Evolutionary conservation across 2,329 filamentous ascomycete genomes (phyloP), one percentile per base, ranked within the genome.

Genomic region (Endothia cerciana): DNA sequence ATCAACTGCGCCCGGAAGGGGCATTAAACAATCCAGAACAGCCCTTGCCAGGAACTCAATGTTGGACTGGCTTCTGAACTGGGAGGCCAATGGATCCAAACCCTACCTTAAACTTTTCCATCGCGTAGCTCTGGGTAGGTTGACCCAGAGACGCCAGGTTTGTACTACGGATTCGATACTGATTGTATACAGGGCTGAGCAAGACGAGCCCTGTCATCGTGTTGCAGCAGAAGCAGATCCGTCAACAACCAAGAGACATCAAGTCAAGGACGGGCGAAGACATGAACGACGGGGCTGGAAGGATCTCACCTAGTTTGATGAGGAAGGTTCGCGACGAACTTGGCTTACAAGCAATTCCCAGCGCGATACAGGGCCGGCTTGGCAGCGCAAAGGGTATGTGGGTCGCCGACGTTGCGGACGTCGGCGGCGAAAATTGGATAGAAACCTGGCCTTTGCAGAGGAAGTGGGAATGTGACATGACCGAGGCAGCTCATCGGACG

Each of bases 361-460:
- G 85, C 41, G 88, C 83, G 0, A 88, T 89, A 49, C 91, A 94
- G 74, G 91, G 81, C 1, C 85, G 92, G 0, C 84, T 94, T 41
- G 89, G 87, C 13, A 86, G 89, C 22, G 89, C 89, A 1, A 94
- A 94, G 74, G 92, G 91, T 0, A 81, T 94, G 69, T 94, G 91
- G 91, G 82, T 90, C 57, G 76, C 89, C 4, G 87, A 90, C 69
- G 78, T 81, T 0, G 72, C 78, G 0, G 82, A 85, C 30, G 75
- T 74, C 0, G 76, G 77, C 0, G 76, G 82, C 1, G 73, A 78
- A 0, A 77, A 87, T n/a, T 92, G 89, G 89, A 91, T 93, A 53
- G 82, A 89, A 63, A 86, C 89, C 0, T 87, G 82, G 63, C 81
- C 80, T 0, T 91, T 88, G 0, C 92, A 94, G 66, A 76, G 82